These are phyloP conservation scores for Citrus australasica DNA, from an alignment of 345 rosid genomes.

Conservation along the genomic window DNA sequence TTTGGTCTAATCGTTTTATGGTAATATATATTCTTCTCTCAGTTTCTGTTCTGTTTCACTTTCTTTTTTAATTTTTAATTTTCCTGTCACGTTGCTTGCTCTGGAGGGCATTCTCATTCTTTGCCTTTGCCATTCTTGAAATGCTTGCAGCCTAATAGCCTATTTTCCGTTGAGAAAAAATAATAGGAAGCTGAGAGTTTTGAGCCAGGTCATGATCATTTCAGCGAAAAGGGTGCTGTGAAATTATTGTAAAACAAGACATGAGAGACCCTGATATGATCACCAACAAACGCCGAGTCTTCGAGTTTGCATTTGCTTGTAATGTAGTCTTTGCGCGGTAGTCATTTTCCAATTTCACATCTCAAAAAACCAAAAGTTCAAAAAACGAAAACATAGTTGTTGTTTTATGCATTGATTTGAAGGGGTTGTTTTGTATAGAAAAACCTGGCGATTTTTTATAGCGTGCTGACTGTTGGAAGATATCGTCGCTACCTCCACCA, in stretches of 20 bases:
- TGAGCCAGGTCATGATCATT: constrained; percentile 22
- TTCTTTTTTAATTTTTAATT: background rate
- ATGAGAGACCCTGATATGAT: constrained; percentile 66
- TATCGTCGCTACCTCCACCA: constrained; percentile 37
- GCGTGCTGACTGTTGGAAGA: constrained; percentile 35
- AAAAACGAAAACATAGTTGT: background rate
- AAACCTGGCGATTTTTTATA: constrained; percentile 69
- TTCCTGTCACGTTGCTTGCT: constrained; percentile 44
- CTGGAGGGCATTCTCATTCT: constrained; percentile 49
- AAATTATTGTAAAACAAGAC: constrained; percentile 19
- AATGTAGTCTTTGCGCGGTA: constrained; percentile 28
- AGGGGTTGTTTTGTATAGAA: constrained; percentile 21
- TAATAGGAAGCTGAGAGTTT: constrained; percentile 25
- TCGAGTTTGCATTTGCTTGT: constrained; percentile 32
- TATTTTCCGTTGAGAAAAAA: constrained; percentile 18
- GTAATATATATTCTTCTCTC: constrained; percentile 9
- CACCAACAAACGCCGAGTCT: constrained; percentile 23
- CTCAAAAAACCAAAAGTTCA: background rate
- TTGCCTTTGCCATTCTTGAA: constrained; percentile 5
- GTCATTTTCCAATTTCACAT: background rate
- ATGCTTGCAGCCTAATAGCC: constrained; percentile 25
- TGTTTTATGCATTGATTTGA: constrained; percentile 15
- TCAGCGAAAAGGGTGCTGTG: constrained; percentile 37
- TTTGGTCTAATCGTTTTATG: constrained; percentile 14
- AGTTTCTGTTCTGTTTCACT: constrained; percentile 12